These are phyloP conservation scores for Panicum hallii DNA, from an alignment of 202 grass and related monocot species.

Conservation along the genomic window DNA sequence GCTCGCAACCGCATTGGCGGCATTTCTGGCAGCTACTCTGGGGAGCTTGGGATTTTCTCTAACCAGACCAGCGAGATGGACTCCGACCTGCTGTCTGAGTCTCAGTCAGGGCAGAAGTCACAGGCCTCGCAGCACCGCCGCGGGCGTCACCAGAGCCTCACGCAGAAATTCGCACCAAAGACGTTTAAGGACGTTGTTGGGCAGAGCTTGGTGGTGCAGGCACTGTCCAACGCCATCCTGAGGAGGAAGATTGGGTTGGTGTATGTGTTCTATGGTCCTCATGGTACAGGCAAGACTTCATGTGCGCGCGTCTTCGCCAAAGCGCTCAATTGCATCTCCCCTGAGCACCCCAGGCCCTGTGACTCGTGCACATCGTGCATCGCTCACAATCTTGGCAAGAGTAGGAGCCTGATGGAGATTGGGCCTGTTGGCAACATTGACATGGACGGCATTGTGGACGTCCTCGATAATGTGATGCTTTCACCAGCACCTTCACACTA, in stretches of 20 bases:
- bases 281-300: slow-evolving; percentile 90
- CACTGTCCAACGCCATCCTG: slow-evolving; percentile 75
- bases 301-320: slow-evolving; percentile 83
- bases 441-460: slow-evolving; percentile 66
- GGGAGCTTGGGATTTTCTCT: slow-evolving; percentile 84
- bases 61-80: slow-evolving; percentile 67
- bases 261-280: slow-evolving; percentile 83
- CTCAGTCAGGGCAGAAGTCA: slow-evolving; percentile 50
- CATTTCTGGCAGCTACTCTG: slow-evolving; percentile 66
- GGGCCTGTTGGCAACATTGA: slow-evolving; percentile 72
- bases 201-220: slow-evolving; percentile 84
- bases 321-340: slow-evolving; percentile 82
- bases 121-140: slow-evolving; percentile 40
- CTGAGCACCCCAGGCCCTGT: slow-evolving; percentile 67
- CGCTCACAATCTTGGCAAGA: slow-evolving; percentile 71
- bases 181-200: slow-evolving; percentile 86
- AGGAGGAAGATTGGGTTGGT: slow-evolving; percentile 71
- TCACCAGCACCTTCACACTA: slow-evolving; percentile 63
- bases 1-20: slow-evolving; percentile 41
- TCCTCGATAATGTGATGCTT: slow-evolving; percentile 63
- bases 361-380: slow-evolving; percentile 73
- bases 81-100: slow-evolving; percentile 66
- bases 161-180: slow-evolving; percentile 83
- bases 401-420: slow-evolving; percentile 70
- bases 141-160: slow-evolving; percentile 74